A percentile compares a stretch with the other conserved stretches of the same genome.
Evolutionary conservation across 805 yeast genomes (phyloP).

Genomic region (Metschnikowia reukaufii): DNA sequence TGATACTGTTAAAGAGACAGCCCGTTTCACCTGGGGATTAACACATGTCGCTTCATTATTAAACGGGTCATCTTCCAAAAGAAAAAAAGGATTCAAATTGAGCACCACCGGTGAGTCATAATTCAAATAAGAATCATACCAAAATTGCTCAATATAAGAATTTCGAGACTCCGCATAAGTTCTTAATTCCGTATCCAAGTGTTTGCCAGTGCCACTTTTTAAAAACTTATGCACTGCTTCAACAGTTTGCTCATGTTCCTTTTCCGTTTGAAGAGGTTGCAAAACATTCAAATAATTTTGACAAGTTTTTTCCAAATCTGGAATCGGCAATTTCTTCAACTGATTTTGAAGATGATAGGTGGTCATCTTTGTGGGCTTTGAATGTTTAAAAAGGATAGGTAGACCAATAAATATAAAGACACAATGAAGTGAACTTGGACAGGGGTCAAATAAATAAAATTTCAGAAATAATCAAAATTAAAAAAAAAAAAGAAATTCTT

Average conservation of each 20-base stretch:
- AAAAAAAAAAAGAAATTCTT: not conserved
- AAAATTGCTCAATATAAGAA: conserved; percentile 88
- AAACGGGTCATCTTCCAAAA: conserved; percentile 90
- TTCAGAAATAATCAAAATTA: no score
- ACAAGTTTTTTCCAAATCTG: conserved; percentile 69
- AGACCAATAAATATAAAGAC: not conserved
- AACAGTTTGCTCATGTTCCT: conserved; percentile 62
- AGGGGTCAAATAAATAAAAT: not conserved
- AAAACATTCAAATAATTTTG: conserved; percentile 62
- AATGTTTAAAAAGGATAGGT: not conserved
- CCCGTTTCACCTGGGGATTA: conserved; percentile 68
- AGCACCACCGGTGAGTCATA: conserved; percentile 91
- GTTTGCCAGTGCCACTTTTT: conserved; percentile 48
- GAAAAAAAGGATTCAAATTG: conserved; percentile 85
- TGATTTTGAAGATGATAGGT: conserved; percentile 61
- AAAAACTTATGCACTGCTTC: conserved; percentile 59
- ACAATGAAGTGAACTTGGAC: conserved; percentile 1
- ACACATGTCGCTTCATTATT: conserved; percentile 49
- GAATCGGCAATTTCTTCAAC: conserved; percentile 74
- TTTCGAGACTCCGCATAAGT: conserved; percentile 62
- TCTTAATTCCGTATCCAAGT: conserved; percentile 62
- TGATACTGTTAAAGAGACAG: conserved; percentile 75
- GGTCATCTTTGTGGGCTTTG: not conserved
- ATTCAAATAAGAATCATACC: conserved; percentile 88
- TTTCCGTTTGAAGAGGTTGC: conserved; percentile 77